These are phyloP conservation scores for Aspergillaceae sp. DNA, from an alignment of 2,329 filamentous ascomycete species.

Conservation along the genomic window DNA sequence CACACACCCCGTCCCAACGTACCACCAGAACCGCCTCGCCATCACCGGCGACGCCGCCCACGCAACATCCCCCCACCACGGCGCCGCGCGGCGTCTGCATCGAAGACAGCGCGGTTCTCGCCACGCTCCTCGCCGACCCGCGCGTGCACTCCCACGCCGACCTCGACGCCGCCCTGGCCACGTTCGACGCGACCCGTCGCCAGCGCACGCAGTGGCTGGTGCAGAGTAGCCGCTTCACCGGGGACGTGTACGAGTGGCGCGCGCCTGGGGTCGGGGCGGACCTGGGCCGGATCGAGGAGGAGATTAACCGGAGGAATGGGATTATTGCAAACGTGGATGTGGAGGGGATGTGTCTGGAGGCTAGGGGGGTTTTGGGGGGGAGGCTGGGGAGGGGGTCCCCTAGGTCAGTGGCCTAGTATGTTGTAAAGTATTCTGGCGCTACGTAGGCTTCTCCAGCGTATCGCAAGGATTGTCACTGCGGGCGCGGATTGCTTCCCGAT, in stretches of 20 bases:
- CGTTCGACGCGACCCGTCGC: constrained; percentile 13
- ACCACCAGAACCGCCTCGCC: constrained; percentile 25
- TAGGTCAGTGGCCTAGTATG: too few relatives aligned
- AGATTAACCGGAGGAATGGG: background rate
- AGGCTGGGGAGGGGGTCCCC: background rate
- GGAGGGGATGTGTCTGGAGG: background rate
- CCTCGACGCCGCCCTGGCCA: constrained; percentile 20
- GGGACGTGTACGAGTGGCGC: constrained; percentile 9
- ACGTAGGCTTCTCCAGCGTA: too few relatives aligned
- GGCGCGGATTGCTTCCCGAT: too few relatives aligned
- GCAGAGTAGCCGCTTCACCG: constrained; percentile 2
- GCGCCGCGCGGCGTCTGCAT: constrained; percentile 27
- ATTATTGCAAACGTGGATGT: constrained; percentile 1
- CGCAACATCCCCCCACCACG: constrained; percentile 36
- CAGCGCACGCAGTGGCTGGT: constrained; percentile 8
- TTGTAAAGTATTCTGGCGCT: too few relatives aligned
- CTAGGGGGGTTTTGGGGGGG: background rate
- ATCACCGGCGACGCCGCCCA: constrained; percentile 36
- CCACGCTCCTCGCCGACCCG: constrained; percentile 16
- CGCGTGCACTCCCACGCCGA: constrained; percentile 13
- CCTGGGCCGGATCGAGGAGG: background rate
- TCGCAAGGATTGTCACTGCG: too few relatives aligned
- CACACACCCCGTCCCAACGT: constrained; percentile 30
- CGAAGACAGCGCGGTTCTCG: constrained; percentile 24
- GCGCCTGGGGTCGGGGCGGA: background rate